Conservation (phyloP, 169 alveolate genomes). For the Miamiensis avidus region DNA sequence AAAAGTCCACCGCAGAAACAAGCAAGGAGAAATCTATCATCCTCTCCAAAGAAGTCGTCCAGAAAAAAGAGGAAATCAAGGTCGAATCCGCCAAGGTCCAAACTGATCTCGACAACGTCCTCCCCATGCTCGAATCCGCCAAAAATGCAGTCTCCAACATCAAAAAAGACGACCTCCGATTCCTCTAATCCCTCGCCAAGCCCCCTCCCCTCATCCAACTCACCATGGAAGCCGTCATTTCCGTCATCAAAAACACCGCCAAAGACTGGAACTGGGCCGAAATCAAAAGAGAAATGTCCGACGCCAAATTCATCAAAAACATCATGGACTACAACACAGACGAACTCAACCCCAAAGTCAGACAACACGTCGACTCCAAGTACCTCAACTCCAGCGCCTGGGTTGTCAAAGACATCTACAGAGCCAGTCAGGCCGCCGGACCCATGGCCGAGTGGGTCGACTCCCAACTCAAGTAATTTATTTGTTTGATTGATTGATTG, state of each 20-base stretch:
- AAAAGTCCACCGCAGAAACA: constrained; percentile 94
- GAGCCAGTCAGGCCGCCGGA: constrained; percentile 98
- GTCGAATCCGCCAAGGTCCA: constrained; percentile 89
- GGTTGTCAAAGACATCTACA: constrained; percentile 92
- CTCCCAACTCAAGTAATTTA: constrained; percentile 80
- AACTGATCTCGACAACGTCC: constrained; percentile 93
- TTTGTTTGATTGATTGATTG: too few relatives aligned
- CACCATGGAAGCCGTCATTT: constrained; percentile 94
- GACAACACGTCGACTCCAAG: constrained; percentile 72
- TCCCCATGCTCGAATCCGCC: constrained; percentile 95
- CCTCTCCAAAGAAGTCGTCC: constrained; percentile 89
- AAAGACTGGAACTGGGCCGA: constrained; percentile 94
- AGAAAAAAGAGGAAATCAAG: constrained; percentile 86
- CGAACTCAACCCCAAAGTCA: constrained; percentile 77
- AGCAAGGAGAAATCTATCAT: constrained; percentile 90
- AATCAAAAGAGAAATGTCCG: constrained; percentile 87
- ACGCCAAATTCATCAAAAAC: constrained; percentile 89
- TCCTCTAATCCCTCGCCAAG: constrained; percentile 90
- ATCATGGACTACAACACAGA: constrained; percentile 89
- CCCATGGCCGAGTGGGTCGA: constrained; percentile 97
- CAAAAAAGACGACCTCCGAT: constrained; percentile 88
- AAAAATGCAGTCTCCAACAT: constrained; percentile 93
- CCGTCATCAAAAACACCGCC: constrained; percentile 83
- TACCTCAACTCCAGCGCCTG: constrained; percentile 88
- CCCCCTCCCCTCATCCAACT: constrained; percentile 96